Conservation (phyloP, 805 yeast species). For the Saturnispora besseyi region DNA sequence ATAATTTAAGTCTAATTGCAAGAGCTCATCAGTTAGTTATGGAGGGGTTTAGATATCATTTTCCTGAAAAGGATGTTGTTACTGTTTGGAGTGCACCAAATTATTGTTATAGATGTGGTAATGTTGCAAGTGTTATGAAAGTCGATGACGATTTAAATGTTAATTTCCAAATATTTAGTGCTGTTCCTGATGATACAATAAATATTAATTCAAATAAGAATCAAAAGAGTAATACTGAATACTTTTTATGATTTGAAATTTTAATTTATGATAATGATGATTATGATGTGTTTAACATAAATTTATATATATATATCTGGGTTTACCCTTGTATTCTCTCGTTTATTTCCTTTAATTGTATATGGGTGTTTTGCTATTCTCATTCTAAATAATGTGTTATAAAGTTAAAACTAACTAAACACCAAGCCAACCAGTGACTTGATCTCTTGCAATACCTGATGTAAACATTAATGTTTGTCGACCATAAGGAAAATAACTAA, state of each 20-base stretch:
- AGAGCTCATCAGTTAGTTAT: slow-evolving; percentile 97
- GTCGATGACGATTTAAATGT: slow-evolving; percentile 82
- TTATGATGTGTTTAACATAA: neutral
- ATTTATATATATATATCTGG: neutral
- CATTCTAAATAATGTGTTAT: neutral
- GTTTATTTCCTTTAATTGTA: neutral
- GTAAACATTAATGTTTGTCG: slow-evolving; percentile 57
- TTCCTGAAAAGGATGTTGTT: slow-evolving; percentile 91
- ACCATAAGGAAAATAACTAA: slow-evolving; percentile 91
- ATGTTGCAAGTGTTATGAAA: slow-evolving; percentile 97
- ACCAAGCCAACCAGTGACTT: slow-evolving; percentile 24
- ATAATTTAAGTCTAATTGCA: slow-evolving; percentile 79
- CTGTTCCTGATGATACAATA: slow-evolving; percentile 76
- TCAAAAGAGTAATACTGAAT: slow-evolving; percentile 31
- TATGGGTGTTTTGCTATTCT: neutral
- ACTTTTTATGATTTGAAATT: slow-evolving; percentile 20
- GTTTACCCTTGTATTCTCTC: neutral
- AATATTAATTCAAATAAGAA: slow-evolving; percentile 29
- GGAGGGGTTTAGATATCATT: slow-evolving; percentile 97
- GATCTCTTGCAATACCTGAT: slow-evolving; percentile 36
- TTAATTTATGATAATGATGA: too few relatives aligned
- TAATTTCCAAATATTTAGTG: slow-evolving; percentile 86
- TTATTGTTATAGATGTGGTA: slow-evolving; percentile 95
- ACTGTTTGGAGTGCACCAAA: slow-evolving; percentile 98
- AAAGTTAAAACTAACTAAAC: neutral